Base-by-base conservation (phyloP, 148 eudicot species). In the Dysphania ambrosioides region DNA sequence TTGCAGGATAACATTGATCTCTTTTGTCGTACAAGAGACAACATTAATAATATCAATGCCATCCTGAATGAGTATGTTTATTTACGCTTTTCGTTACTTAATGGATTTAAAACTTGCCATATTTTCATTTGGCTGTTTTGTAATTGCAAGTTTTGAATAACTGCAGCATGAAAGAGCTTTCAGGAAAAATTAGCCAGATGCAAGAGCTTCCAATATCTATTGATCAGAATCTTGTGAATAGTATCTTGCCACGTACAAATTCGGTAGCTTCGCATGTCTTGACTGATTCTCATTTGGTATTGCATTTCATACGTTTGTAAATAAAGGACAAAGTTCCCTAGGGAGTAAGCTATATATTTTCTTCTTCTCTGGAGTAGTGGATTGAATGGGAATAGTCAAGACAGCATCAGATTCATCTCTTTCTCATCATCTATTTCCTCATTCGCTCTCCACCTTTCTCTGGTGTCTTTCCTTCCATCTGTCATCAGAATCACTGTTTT, bases 141-240 rank as follows among this genome's bases (percentile, higher is more conserved):
- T 79, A 47, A 79, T 55, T 53, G 42, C 66, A 40, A 42, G 66
- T 21, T 44, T 59, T 76, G 58, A 34, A 69, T 76, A 31, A 75
- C 44, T 82, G 84, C 91, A 93, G 97, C 86, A 93, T 93, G 97
- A 86, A 77, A 53, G 86, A 83, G 73, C 82, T 85, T 85, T 90
- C 96, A 6, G 96, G 93, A 58, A 79, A 87, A 71, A 83, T 88
- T 83, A 84, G 87, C 72, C 94, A 78, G 75, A 89, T 92, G 89
- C 96, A 87, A 47, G 88, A 93, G 68, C 85, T 93, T 75, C 93
- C 93, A 59, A 86, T 87, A 66, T 67, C 88, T 24, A 78, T 90
- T 57, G 83, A 93, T 74, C 90, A 87, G 66, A 85, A 87, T 64
- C 93, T 93, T 62, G 89, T 86, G 34, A 82, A 79, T 80, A 86